Percentiles rank a stretch among this genome's conserved stretches.
Conservation (phyloP, 106 monocot species). For the Amphibolis antarctica region DNA sequence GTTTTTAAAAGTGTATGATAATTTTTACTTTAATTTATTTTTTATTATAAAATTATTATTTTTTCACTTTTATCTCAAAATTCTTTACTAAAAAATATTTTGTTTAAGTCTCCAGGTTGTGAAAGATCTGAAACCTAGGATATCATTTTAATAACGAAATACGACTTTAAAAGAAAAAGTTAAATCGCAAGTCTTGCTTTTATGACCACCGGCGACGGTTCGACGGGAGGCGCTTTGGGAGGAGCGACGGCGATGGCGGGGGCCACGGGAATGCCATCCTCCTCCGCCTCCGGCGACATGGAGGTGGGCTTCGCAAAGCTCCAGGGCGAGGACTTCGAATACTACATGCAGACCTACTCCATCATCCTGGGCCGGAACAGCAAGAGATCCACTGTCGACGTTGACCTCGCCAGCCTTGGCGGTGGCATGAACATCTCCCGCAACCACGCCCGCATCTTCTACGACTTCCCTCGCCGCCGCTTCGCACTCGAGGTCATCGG, state of each 20-base stretch:
- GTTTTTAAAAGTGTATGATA: no score
- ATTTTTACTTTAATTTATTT: no score
- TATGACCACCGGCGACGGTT: no score
- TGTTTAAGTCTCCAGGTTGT: no score
- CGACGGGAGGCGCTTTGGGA: background rate
- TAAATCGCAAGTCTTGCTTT: no score
- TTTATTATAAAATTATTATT: no score
- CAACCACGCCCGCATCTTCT: conserved; percentile 80
- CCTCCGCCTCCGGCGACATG: conserved; percentile 27
- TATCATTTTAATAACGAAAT: no score
- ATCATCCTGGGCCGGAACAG: conserved; percentile 81
- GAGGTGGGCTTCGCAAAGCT: conserved; percentile 90
- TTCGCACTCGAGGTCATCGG: conserved; percentile 84
- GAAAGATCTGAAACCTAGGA: no score
- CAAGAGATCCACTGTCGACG: conserved; percentile 66
- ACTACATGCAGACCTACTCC: conserved; percentile 97
- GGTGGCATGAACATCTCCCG: conserved; percentile 91
- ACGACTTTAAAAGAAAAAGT: no score
- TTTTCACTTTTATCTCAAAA: no score
- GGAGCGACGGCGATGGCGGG: conserved; percentile 12
- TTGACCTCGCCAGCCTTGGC: conserved; percentile 66
- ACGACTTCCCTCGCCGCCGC: conserved; percentile 66
- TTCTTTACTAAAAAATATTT: no score
- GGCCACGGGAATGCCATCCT: conserved; percentile 12
- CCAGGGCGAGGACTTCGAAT: conserved; percentile 89